Evolutionary conservation across 1,139 yeast species (phyloP).

Genomic region (Blastobotrys persicus): DNA sequence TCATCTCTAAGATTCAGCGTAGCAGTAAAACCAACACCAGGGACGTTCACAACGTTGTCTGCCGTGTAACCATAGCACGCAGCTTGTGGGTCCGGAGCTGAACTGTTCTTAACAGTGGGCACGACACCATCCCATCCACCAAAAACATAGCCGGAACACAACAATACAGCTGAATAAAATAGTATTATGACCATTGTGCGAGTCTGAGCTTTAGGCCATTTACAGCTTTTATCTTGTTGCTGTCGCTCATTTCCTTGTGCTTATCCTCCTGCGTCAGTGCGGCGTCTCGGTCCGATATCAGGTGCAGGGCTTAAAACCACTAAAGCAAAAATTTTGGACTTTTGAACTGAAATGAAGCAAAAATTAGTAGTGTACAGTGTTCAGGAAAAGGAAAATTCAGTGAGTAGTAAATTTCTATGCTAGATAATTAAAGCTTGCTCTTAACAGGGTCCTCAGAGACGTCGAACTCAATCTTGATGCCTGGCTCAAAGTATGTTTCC

Average conservation of each 20-base stretch:
- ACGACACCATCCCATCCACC: neutral
- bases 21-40: constrained; percentile 32
- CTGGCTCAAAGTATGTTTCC: constrained; percentile 67
- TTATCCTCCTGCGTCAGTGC: neutral
- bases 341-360: too few relatives aligned
- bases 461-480: constrained; percentile 14
- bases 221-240: neutral
- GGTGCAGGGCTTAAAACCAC: too few relatives aligned
- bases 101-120: constrained; percentile 34
- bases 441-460: constrained; percentile 4
- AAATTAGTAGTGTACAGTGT: too few relatives aligned
- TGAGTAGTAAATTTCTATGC: neutral
- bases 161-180: neutral
- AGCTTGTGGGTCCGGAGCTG: constrained; percentile 36
- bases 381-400: too few relatives aligned
- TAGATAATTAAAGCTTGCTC: constrained; percentile 11
- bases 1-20: constrained; percentile 30
- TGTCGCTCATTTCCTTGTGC: neutral
- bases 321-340: too few relatives aligned
- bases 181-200: neutral
- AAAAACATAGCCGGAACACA: neutral
- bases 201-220: too few relatives aligned
- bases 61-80: constrained; percentile 35
- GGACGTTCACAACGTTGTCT: constrained; percentile 21
- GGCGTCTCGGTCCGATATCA: neutral